Evolutionary conservation across 2,329 filamentous ascomycete species (phyloP).

Genomic region (Metarhizium anisopliae): DNA sequence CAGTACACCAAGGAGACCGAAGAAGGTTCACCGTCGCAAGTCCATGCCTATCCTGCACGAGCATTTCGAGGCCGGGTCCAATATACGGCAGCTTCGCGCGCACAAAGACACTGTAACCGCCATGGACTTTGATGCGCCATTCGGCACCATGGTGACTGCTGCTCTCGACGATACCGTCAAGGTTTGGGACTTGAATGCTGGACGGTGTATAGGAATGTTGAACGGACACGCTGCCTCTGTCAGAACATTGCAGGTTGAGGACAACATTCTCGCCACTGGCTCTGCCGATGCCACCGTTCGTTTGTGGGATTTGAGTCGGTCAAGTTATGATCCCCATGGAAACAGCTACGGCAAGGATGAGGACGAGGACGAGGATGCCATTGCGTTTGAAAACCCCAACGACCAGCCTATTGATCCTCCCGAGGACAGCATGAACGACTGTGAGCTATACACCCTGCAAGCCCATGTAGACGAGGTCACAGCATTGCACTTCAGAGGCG

Average conservation of each 20-base stretch:
- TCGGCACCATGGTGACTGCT: constrained; percentile 88
- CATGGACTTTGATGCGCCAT: constrained; percentile 93
- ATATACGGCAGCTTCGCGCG: constrained; percentile 79
- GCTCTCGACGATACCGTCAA: constrained; percentile 87
- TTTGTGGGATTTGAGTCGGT: constrained; percentile 87
- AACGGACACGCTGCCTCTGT: constrained; percentile 96
- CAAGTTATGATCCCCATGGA: constrained; percentile 68
- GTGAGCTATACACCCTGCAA: constrained; percentile 77
- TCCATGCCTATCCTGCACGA: constrained; percentile 95
- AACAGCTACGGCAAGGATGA: constrained; percentile 50
- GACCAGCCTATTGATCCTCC: constrained; percentile 61
- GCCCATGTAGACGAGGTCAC: constrained; percentile 93
- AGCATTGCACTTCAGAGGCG: constrained; percentile 79
- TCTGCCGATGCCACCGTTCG: constrained; percentile 91
- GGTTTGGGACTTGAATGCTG: constrained; percentile 94
- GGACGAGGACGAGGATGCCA: constrained; percentile 54
- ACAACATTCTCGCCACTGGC: constrained; percentile 90
- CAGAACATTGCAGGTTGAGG: constrained; percentile 83
- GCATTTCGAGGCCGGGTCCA: constrained; percentile 82
- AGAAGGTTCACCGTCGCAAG: constrained; percentile 56
- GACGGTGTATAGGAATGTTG: constrained; percentile 80
- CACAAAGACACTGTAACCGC: constrained; percentile 84
- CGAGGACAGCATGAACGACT: constrained; percentile 78
- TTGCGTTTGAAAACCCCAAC: constrained; percentile 64
- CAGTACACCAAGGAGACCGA: constrained; percentile 39